Percentiles rank a stretch among this genome's conserved stretches.
Conservation (phyloP, 2,329 filamentous ascomycete species). For the Aspergillus alliaceus region DNA sequence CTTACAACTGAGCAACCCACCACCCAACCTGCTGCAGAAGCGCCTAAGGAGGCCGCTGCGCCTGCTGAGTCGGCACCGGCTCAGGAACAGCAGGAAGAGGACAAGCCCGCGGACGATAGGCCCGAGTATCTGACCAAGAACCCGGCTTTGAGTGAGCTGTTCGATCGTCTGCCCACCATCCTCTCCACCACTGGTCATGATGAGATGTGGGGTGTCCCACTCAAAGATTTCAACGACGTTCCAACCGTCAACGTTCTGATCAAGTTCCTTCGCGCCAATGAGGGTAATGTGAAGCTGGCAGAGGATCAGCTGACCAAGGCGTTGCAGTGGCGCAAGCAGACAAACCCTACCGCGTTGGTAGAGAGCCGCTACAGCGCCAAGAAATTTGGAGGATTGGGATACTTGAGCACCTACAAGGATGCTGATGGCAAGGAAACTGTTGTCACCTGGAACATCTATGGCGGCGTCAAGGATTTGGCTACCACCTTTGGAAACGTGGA, state of each 20-base stretch:
- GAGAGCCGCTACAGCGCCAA: conserved; percentile 61
- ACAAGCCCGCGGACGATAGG: conserved; percentile 26
- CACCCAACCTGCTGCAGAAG: background rate
- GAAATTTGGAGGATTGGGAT: conserved; percentile 79
- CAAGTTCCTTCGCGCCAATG: conserved; percentile 91
- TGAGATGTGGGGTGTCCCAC: conserved; percentile 85
- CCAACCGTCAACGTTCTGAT: conserved; percentile 83
- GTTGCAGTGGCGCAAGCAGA: conserved; percentile 77
- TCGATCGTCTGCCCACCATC: conserved; percentile 59
- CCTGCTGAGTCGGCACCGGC: background rate
- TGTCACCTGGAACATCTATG: conserved; percentile 93
- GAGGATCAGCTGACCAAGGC: conserved; percentile 76
- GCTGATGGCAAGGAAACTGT: conserved; percentile 57
- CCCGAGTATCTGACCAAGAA: conserved; percentile 36
- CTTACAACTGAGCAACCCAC: conserved; percentile 4
- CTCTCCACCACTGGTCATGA: conserved; percentile 59
- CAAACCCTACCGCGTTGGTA: conserved; percentile 68
- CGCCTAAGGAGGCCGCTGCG: conserved; percentile 4
- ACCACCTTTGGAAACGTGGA: conserved; percentile 78
- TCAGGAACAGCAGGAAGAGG: conserved; percentile 21
- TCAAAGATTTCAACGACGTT: conserved; percentile 58
- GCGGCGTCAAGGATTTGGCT: conserved; percentile 76
- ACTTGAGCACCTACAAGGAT: conserved; percentile 69
- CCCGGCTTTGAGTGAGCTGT: conserved; percentile 55
- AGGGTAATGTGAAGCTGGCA: conserved; percentile 70